Evolutionary conservation across 176 grass and related monocot genomes (phyloP).

Genomic region (Cenchrus americanus): DNA sequence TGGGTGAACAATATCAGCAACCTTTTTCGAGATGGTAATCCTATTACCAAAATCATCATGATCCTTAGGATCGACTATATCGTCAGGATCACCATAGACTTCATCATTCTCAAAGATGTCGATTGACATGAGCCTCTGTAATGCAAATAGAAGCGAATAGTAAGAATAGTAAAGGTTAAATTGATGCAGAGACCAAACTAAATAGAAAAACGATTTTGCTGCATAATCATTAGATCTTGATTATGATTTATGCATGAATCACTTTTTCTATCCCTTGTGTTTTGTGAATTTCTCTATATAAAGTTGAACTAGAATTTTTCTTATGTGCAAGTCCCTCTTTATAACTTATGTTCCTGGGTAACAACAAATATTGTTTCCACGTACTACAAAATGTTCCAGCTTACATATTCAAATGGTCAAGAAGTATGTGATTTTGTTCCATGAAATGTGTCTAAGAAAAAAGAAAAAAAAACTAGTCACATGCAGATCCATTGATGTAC

Average conservation of each 20-base stretch:
- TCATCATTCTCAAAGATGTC: neutral
- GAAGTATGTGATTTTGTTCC: neutral
- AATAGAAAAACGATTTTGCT: neutral
- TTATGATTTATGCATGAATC: neutral
- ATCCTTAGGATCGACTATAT: neutral
- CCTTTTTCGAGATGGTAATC: neutral
- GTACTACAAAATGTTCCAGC: neutral
- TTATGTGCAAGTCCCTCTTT: neutral
- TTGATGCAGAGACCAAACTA: neutral
- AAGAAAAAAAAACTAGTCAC: no score
- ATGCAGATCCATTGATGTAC: neutral
- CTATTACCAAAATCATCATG: neutral
- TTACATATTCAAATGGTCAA: neutral
- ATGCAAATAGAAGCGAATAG: neutral
- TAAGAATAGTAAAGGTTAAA: neutral
- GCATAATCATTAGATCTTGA: neutral
- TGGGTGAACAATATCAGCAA: conserved; percentile 5
- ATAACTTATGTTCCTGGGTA: neutral
- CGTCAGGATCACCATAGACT: neutral
- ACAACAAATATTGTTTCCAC: neutral
- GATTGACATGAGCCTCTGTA: neutral
- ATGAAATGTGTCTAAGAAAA: no score
- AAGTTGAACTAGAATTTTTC: neutral
- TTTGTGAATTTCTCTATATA: neutral
- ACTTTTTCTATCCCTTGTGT: neutral